Evolutionary conservation across 371 early-diverging fungal species (phyloP).

Genomic region (Batkoa obscura): DNA sequence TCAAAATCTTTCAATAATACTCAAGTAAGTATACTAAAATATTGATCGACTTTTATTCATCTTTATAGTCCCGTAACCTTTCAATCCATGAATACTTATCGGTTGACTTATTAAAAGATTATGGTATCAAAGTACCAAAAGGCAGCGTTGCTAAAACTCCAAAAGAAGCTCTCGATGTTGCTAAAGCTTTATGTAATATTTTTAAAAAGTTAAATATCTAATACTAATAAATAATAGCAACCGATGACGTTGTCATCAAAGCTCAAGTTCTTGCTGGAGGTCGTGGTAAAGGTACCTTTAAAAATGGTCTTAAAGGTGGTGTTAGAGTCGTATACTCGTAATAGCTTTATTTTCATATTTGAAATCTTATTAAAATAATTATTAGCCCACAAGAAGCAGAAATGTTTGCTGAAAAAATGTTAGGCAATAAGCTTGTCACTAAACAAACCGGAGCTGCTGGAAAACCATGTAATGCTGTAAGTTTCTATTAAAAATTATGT

Average conservation of each 20-base stretch:
- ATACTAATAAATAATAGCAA: conserved; percentile 16
- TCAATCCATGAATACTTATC: conserved; percentile 95
- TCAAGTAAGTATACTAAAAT: too few species aligned
- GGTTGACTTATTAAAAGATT: conserved; percentile 72
- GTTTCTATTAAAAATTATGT: not conserved
- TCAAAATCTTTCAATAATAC: too few species aligned
- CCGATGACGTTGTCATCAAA: conserved; percentile 87
- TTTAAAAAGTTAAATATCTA: not conserved
- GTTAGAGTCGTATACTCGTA: conserved; percentile 84
- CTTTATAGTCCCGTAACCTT: conserved; percentile 59
- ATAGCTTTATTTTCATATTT: conserved; percentile 13
- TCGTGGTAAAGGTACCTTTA: conserved; percentile 95
- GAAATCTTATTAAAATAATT: not conserved
- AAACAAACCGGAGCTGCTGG: conserved; percentile 96
- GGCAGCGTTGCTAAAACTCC: conserved; percentile 80
- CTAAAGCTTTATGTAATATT: conserved; percentile 55
- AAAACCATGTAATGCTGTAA: conserved; percentile 78
- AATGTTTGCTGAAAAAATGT: conserved; percentile 82
- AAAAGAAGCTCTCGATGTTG: conserved; percentile 71
- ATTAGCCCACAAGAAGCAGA: conserved; percentile 70
- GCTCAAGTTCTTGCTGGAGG: conserved; percentile 98
- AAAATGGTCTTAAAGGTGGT: conserved; percentile 89
- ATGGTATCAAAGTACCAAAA: conserved; percentile 78
- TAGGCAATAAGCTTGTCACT: conserved; percentile 89
- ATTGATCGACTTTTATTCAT: too few species aligned